A percentile compares a stretch with the other conserved stretches of the same genome.
phyloP scores from a whole-genome alignment of 805 yeast genomes.

The Cyberlindnera euphorbiae region DNA sequence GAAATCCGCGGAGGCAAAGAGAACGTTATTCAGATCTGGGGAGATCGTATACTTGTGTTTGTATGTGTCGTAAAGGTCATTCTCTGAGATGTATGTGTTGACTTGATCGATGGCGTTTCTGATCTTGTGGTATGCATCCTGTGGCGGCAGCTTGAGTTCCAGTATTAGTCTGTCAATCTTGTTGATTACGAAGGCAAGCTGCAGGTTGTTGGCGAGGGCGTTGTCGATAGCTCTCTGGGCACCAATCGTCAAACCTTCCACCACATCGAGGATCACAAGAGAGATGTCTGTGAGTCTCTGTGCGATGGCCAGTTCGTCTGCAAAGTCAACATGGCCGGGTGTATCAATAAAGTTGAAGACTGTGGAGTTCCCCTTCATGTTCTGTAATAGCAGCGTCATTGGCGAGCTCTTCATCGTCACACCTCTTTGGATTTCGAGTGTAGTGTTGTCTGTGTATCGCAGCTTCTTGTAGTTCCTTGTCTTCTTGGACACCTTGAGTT shows the following conservation, averaged over 20 bases:
- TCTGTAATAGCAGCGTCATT: conserved; percentile 53
- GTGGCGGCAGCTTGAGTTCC: conserved; percentile 72
- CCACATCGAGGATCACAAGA: conserved; percentile 70
- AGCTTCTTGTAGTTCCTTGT: conserved; percentile 49
- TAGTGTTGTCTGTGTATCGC: conserved; percentile 69
- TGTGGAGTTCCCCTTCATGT: conserved; percentile 47
- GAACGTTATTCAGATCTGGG: conserved; percentile 61
- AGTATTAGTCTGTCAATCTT: conserved; percentile 83
- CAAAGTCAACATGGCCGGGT: conserved; percentile 88
- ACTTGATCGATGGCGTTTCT: conserved; percentile 55
- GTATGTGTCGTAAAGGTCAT: conserved; percentile 25
- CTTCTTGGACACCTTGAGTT: conserved; percentile 49
- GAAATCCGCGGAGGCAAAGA: conserved; percentile 67
- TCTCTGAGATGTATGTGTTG: conserved; percentile 45
- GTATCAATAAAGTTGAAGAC: conserved; percentile 70
- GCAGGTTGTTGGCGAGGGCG: conserved; percentile 44
- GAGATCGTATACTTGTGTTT: conserved; percentile 33
- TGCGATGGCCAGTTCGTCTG: conserved; percentile 65
- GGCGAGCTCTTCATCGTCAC: conserved; percentile 61
- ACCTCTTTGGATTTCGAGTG: conserved; percentile 66
- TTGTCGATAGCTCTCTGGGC: conserved; percentile 48
- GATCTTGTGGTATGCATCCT: conserved; percentile 68
- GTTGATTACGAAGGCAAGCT: conserved; percentile 61
- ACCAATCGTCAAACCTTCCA: conserved; percentile 73
- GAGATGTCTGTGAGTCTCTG: conserved; percentile 60